A percentile compares a stretch with the other conserved stretches of the same genome.
Evolutionary conservation across 495 filamentous ascomycete species (phyloP).

Genomic region (Aspergillus ellipticus): DNA sequence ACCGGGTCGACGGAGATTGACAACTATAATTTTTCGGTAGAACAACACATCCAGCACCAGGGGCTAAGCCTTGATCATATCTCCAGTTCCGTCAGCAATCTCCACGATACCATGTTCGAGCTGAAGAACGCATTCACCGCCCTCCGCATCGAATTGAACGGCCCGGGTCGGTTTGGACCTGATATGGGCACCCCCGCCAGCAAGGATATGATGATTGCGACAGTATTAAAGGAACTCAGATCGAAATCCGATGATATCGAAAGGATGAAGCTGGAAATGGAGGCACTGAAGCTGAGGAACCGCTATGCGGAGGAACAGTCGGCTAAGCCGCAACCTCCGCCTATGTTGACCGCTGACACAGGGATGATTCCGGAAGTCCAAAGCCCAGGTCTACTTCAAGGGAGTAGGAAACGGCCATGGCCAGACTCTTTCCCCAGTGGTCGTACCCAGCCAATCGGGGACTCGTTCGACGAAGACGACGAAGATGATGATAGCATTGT

Average conservation of each 20-base stretch:
- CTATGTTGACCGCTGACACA: constrained; percentile 4
- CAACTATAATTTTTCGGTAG: constrained; percentile 21
- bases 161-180: constrained; percentile 19
- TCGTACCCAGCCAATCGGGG: constrained; percentile 27
- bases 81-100: constrained; percentile 40
- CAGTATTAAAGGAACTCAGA: constrained; percentile 43
- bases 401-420: constrained; percentile 36
- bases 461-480: constrained; percentile 37
- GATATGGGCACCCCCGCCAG: constrained; percentile 14
- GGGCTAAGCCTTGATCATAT: constrained; percentile 43
- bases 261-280: constrained; percentile 43
- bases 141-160: constrained; percentile 42
- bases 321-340: constrained; percentile 6
- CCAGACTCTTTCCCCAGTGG: constrained; percentile 29
- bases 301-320: constrained; percentile 35
- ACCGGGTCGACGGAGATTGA: constrained; percentile 19
- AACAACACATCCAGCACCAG: constrained; percentile 41
- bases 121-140: constrained; percentile 42
- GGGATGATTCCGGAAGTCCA: constrained; percentile 30
- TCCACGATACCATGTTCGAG: constrained; percentile 46
- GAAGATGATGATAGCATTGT: constrained; percentile 31
- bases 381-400: constrained; percentile 38
- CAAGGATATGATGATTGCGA: constrained; percentile 35
- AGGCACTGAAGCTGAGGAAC: constrained; percentile 41
- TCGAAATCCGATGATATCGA: constrained; percentile 46